Evolutionary conservation across 2,329 filamentous ascomycete species (phyloP).

Genomic region (Colletotrichum sp.): DNA sequence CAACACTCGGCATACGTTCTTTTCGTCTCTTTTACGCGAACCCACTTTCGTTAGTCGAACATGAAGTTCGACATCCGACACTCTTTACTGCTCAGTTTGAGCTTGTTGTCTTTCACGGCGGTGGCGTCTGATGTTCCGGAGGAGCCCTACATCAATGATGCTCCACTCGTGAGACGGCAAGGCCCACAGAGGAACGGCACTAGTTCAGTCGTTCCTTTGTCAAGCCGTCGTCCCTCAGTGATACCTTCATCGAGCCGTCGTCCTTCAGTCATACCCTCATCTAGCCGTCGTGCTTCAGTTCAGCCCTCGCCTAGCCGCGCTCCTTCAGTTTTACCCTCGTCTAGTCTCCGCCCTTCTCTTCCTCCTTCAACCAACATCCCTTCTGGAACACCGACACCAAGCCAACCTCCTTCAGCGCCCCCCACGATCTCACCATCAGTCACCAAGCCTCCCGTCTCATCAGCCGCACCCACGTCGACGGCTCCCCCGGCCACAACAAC

Average conservation of each 20-base stretch:
- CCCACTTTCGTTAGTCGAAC: background rate
- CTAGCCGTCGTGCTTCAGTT: too few relatives aligned
- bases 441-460: background rate
- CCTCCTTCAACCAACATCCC: background rate
- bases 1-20: background rate
- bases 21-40: background rate
- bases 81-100: background rate
- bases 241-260: background rate
- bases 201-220: rapidly evolving
- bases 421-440: background rate
- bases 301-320: too few relatives aligned
- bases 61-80: background rate
- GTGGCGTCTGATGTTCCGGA: rapidly evolving
- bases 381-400: background rate
- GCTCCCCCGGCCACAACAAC: background rate
- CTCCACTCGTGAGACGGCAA: background rate
- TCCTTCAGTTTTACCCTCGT: too few relatives aligned
- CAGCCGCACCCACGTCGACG: background rate
- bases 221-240: background rate
- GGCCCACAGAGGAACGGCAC: background rate
- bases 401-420: background rate
- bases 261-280: too few relatives aligned
- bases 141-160: background rate
- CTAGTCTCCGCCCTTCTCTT: background rate
- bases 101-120: background rate